Base-by-base conservation (phyloP, 768 basidiomycete genomes). In the Kwoniella sp. region DNA sequence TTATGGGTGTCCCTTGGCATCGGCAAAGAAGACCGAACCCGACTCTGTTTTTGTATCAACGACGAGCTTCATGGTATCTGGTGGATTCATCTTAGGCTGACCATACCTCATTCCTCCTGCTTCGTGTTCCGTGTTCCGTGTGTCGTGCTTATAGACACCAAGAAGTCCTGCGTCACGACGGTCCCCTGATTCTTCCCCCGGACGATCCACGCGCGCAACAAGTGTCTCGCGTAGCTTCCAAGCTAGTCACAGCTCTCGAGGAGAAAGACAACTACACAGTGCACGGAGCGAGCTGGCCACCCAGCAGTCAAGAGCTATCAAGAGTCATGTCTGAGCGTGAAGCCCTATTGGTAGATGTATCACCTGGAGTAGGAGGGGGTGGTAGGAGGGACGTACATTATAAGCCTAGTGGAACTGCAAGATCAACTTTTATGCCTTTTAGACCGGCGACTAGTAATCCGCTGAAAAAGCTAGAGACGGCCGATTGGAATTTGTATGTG, bases 401-500 rank as follows among this genome's bases (percentile, higher is more conserved):
- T 47, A 47, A 54, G 48, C 77, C 74, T 36, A 68, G 68, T 55
- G 74, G 70, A 48, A 74, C 62, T 13, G 79, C 80, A 1, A 59
- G 61, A 27, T 71, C 70, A 17, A 71, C 64, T 10, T 72, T 77
- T 37, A 73, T 83, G 76, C 82, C 82, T n/a, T 81, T 73, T 47
- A 59, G 79, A 58, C 79, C 80, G 6, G 77, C 74, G 54, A 77
- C 63, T 25, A 74, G 76, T 46, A 82, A 83, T 68, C 83, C 82
- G 30, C 70, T 80, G n/a, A 82, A 83, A 61, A 65, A 76, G 58
- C 66, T 82, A 0, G 74, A 73, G 29, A 60, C 63, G 19, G 74
- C 67, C 13, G 82, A 82, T 50, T 83, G 83, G 83, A 79, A 79
- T 64, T 60, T 83, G 24, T 83, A 81, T 58, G 78, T 83, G 2